Conservation (phyloP, 805 yeast species). For the Lipomyces oligophaga region DNA sequence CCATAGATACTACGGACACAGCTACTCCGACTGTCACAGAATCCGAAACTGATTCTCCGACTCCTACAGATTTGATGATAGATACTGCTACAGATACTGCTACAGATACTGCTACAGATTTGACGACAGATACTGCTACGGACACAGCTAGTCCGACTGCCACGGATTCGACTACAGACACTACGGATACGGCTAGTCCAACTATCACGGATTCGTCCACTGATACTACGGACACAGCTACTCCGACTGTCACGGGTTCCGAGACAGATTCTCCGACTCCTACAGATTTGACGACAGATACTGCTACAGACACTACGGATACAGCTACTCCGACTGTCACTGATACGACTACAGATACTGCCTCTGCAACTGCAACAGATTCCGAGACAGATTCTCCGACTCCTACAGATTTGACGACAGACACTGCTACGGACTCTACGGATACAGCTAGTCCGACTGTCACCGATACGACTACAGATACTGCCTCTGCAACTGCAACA, state of each 20-base stretch:
- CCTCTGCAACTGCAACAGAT: conserved; percentile 2
- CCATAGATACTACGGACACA: too few species aligned
- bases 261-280: neutral
- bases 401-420: neutral
- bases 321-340: conserved; percentile 1
- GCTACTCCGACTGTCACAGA: too few species aligned
- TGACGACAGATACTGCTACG: conserved; percentile 1
- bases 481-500: neutral
- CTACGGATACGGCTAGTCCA: neutral
- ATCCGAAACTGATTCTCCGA: neutral
- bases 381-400: neutral
- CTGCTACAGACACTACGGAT: neutral
- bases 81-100: neutral
- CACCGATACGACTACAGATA: neutral
- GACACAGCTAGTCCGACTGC: neutral
- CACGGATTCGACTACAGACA: neutral
- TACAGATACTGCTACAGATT: conserved; percentile 2
- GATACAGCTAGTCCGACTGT: neutral
- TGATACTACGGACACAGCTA: too few species aligned
- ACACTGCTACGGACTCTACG: conserved; percentile 2
- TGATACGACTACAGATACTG: neutral
- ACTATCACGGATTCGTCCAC: neutral
- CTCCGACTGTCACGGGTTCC: too few species aligned
- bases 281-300: neutral
- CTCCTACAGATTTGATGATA: neutral